These are phyloP conservation scores for Fraxinus nigra DNA, from an alignment of 305 asterid species.

Conservation along the genomic window DNA sequence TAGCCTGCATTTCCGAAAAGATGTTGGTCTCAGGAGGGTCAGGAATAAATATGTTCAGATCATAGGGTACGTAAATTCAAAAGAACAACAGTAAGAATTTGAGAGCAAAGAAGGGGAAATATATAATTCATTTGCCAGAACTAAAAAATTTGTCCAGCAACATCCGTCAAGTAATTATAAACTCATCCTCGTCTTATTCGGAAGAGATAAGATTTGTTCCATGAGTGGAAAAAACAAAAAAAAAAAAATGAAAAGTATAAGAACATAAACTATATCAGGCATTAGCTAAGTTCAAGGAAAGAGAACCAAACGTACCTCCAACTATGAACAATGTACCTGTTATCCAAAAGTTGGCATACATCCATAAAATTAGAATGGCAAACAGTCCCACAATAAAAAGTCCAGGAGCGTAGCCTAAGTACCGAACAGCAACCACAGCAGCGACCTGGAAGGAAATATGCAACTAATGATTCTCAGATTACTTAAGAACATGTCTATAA, in stretches of 20 bases:
- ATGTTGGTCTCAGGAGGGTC: constrained; percentile 30
- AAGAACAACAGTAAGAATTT: constrained; percentile 6
- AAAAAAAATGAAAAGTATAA: constrained; percentile 10
- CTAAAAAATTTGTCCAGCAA: not conserved
- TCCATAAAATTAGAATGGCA: constrained; percentile 87
- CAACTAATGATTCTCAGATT: constrained; percentile 16
- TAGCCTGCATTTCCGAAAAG: constrained; percentile 61
- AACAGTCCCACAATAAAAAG: constrained; percentile 92
- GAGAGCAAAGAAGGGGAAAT: constrained; percentile 7
- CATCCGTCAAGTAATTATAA: not conserved
- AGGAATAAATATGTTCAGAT: constrained; percentile 14
- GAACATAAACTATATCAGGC: not conserved
- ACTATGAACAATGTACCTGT: constrained; percentile 88
- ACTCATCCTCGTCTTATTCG: not conserved
- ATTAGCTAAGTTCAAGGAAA: not conserved
- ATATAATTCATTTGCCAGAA: constrained; percentile 6
- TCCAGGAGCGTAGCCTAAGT: constrained; percentile 96
- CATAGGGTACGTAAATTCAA: not conserved
- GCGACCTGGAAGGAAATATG: constrained; percentile 69
- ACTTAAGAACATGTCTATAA: constrained; percentile 4
- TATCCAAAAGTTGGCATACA: constrained; percentile 99
- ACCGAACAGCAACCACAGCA: constrained; percentile 93
- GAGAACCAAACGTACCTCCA: constrained; percentile 66
- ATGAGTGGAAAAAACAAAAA: not conserved
- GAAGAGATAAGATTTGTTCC: not conserved